Percentiles rank a stretch among this genome's conserved stretches.
Conservation (phyloP, 352 stramenopile genomes). For the Phytopythium montanum region DNA sequence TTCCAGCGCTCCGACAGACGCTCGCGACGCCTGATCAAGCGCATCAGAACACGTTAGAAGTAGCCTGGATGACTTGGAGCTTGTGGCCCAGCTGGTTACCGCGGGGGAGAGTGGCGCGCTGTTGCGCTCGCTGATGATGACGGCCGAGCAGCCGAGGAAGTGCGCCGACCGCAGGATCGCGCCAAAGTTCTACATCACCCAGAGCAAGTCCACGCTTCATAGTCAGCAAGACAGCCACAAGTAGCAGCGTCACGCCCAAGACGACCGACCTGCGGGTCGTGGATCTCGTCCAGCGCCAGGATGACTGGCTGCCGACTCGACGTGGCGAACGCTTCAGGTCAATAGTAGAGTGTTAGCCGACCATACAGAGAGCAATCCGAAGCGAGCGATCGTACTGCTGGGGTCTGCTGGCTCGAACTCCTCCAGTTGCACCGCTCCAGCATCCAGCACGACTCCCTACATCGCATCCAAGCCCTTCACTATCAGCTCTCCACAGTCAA, state of each 20-base stretch:
- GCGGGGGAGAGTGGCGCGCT: conserved; percentile 68
- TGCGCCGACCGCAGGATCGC: conserved; percentile 75
- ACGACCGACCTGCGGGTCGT: conserved; percentile 57
- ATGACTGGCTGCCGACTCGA: conserved; percentile 48
- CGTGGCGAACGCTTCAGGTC: conserved; percentile 25
- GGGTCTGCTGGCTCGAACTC: conserved; percentile 48
- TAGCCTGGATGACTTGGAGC: not conserved
- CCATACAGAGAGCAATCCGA: too few relatives aligned
- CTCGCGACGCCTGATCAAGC: conserved; percentile 45
- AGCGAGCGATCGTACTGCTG: conserved; percentile 21
- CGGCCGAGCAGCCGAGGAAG: conserved; percentile 65
- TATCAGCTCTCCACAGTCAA: too few relatives aligned
- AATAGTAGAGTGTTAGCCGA: not conserved
- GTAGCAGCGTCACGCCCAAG: not conserved
- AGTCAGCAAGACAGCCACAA: not conserved
- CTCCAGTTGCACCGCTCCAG: conserved; percentile 47
- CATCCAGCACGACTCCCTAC: conserved; percentile 73
- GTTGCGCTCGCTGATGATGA: conserved; percentile 71
- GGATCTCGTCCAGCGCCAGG: conserved; percentile 71
- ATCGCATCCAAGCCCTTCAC: conserved; percentile 1
- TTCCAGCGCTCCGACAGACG: conserved; percentile 71
- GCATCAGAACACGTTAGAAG: conserved; percentile 9
- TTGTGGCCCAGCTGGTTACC: conserved; percentile 13
- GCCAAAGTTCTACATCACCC: conserved; percentile 49
- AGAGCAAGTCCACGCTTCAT: not conserved